phyloP scores from a whole-genome alignment of 768 basidiomycete species.

The Amanita rubescens region DNA sequence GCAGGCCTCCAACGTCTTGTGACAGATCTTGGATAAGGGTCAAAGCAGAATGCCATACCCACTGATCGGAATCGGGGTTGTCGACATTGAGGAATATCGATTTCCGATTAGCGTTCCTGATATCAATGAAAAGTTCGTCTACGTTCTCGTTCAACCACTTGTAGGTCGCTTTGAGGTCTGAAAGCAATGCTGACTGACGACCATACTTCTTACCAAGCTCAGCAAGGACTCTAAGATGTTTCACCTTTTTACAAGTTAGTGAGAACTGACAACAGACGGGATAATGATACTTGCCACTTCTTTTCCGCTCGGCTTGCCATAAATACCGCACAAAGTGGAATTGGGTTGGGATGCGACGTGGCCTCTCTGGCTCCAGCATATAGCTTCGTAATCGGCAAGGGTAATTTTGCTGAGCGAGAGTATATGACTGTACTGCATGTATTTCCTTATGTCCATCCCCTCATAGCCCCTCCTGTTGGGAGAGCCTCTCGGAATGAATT shows the following conservation, averaged over 20 bases:
- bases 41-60: constrained; percentile 34
- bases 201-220: constrained; percentile 19
- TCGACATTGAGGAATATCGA: constrained; percentile 41
- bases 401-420: constrained; percentile 33
- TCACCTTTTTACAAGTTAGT: constrained; percentile 32
- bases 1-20: constrained; percentile 21
- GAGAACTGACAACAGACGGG: not conserved
- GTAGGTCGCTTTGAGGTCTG: constrained; percentile 37
- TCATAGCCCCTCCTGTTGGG: constrained; percentile 12
- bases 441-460: constrained; percentile 14
- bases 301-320: constrained; percentile 28
- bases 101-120: constrained; percentile 16
- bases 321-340: constrained; percentile 20
- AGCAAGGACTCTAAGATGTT: constrained; percentile 32
- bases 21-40: constrained; percentile 33
- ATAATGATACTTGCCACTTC: constrained; percentile 34
- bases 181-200: constrained; percentile 20
- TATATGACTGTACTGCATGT: constrained; percentile 18
- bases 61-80: constrained; percentile 25
- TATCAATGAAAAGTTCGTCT: constrained; percentile 11
- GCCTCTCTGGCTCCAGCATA: constrained; percentile 46
- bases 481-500: constrained; percentile 34
- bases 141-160: constrained; percentile 29
- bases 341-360: constrained; percentile 19
- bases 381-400: constrained; percentile 26